These are phyloP conservation scores for Clonostachys byssicola DNA, from an alignment of 2,329 filamentous ascomycete genomes.

Conservation along the genomic window DNA sequence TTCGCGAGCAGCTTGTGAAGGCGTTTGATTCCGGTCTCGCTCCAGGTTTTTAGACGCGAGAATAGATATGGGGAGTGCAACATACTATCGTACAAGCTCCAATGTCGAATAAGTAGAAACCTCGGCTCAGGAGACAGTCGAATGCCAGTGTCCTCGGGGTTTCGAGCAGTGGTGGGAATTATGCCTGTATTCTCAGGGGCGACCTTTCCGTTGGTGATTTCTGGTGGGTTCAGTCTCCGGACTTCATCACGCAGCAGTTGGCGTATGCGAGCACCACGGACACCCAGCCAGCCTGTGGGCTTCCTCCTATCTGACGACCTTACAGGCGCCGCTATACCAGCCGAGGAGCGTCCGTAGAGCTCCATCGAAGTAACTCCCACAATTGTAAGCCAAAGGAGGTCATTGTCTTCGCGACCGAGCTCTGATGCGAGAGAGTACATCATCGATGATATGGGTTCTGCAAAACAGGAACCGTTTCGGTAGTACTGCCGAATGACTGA, in stretches of 20 bases:
- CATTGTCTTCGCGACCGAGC: conserved; percentile 92
- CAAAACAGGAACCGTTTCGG: conserved; percentile 81
- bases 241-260: conserved; percentile 91
- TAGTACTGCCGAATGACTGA: conserved; percentile 77
- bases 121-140: conserved; percentile 89
- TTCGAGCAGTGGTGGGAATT: conserved; percentile 83
- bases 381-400: conserved; percentile 90
- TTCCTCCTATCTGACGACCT: conserved; percentile 50
- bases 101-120: conserved; percentile 89
- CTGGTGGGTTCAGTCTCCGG: conserved; percentile 81
- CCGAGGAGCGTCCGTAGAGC: conserved; percentile 80
- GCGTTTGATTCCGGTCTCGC: conserved; percentile 79
- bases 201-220: conserved; percentile 56
- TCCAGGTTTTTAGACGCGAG: conserved; percentile 90
- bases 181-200: conserved; percentile 69
- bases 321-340: conserved; percentile 64
- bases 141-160: conserved; percentile 88
- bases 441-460: conserved; percentile 91
- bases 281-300: conserved; percentile 72
- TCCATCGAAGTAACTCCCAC: conserved; percentile 94
- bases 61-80: conserved; percentile 94
- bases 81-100: conserved; percentile 98
- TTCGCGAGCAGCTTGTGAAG: conserved; percentile 94
- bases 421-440: conserved; percentile 94
- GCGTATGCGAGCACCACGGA: conserved; percentile 78